Percentiles rank a stretch among this genome's conserved stretches.
Conservation (phyloP, 495 filamentous ascomycete genomes). For the Neurospora sp. region DNA sequence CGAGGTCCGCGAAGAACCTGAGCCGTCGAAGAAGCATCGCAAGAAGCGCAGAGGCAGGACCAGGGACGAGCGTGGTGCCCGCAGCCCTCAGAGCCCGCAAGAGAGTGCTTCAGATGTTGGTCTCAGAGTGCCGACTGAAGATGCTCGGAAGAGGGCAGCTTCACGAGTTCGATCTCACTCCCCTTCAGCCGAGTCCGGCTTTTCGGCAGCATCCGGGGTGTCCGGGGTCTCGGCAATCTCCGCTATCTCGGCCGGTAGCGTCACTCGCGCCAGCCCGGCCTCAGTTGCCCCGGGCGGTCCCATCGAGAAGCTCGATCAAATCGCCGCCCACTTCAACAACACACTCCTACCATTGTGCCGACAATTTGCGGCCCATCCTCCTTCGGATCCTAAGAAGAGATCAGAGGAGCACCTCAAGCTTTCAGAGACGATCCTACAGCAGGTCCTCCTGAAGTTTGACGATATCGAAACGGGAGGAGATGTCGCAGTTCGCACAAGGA, state of each 20-base stretch:
- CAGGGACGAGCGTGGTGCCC: constrained; percentile 13
- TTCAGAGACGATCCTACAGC: constrained; percentile 72
- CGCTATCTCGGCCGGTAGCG: constrained; percentile 1
- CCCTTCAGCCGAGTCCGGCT: constrained; percentile 7
- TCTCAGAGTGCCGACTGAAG: constrained; percentile 17
- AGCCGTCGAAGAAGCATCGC: constrained; percentile 9
- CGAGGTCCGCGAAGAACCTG: constrained; percentile 4
- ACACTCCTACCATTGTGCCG: constrained; percentile 57
- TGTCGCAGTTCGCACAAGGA: constrained; percentile 48
- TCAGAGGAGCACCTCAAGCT: constrained; percentile 72
- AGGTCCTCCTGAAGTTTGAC: constrained; percentile 79
- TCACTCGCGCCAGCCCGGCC: constrained; percentile 16
- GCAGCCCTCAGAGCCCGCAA: constrained; percentile 17
- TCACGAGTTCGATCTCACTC: constrained; percentile 22
- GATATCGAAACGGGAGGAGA: constrained; percentile 66
- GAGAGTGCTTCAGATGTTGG: constrained; percentile 28
- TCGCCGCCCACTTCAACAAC: constrained; percentile 56
- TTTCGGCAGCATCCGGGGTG: constrained; percentile 6
- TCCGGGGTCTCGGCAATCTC: neutral
- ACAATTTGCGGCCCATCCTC: constrained; percentile 54
- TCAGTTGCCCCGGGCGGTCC: constrained; percentile 36
- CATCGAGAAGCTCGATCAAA: constrained; percentile 60
- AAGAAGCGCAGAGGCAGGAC: constrained; percentile 15
- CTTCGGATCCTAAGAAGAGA: constrained; percentile 57
- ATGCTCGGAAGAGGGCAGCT: constrained; percentile 9